phyloP scores from a whole-genome alignment of 1,284 basidiomycete species.

The Tilletia setariae region DNA sequence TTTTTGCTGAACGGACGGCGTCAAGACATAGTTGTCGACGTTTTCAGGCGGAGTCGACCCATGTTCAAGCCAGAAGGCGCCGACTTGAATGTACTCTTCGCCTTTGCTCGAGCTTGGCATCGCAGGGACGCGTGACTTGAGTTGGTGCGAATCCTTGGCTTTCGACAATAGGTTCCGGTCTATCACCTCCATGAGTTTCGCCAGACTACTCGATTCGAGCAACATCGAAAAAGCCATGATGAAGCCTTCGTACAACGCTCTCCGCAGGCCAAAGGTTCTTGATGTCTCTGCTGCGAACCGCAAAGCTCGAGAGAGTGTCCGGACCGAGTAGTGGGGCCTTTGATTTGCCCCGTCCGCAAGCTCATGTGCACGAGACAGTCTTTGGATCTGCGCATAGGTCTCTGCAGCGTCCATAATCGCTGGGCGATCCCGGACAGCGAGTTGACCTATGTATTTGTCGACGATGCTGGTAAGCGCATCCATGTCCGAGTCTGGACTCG shows the following conservation, averaged over 20 bases:
- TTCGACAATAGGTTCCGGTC: constrained; percentile 76
- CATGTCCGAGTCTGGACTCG: constrained; percentile 84
- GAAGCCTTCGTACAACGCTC: constrained; percentile 92
- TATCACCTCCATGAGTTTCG: constrained; percentile 68
- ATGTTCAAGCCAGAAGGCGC: constrained; percentile 82
- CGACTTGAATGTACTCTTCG: constrained; percentile 66
- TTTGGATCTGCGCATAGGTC: constrained; percentile 80
- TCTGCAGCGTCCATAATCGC: constrained; percentile 87
- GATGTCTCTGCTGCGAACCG: constrained; percentile 84
- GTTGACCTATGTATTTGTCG: constrained; percentile 81
- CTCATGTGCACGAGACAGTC: constrained; percentile 72
- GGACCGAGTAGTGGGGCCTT: constrained; percentile 95
- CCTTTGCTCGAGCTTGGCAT: constrained; percentile 22
- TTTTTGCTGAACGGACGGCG: constrained; percentile 93
- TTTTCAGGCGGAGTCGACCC: constrained; percentile 64
- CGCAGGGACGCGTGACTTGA: constrained; percentile 39
- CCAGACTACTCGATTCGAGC: constrained; percentile 72
- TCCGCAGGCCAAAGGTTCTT: constrained; percentile 68
- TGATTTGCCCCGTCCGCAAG: constrained; percentile 93
- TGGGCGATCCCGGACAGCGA: constrained; percentile 78
- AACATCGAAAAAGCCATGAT: constrained; percentile 98
- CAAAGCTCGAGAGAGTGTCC: constrained; percentile 85
- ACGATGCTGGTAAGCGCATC: constrained; percentile 87
- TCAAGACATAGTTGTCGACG: constrained; percentile 81
- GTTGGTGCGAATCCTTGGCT: constrained; percentile 66